Base-by-base conservation (phyloP, 164 flowering plant species). In the Malania oleifera region DNA sequence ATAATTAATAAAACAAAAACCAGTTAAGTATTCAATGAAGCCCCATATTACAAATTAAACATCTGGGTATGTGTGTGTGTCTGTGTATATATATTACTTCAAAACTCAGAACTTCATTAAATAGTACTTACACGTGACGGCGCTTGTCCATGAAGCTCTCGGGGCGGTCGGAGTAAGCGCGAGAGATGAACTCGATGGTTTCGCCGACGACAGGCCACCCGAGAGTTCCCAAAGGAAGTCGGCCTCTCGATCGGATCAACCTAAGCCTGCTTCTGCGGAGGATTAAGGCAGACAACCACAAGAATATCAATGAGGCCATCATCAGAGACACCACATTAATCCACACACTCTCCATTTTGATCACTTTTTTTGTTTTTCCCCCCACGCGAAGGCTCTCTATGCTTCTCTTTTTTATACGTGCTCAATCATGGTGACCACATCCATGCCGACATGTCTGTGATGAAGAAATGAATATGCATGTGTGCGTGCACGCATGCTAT, bases 151-250 rank as follows among this genome's bases (percentile, higher is more conserved):
- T 81, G 79, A 92, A 92, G 68, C 66, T 76, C 66, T 89, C 96
- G 3, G 98, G 98, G 26, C 67, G 75, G 66, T 81, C 80, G 0
- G 97, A 78, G 65, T 82, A 87, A 57, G 91, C 98, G 56, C 80
- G 84, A 26, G 90, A 77, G 60, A 92, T 77, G 81, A 89, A 92
- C 61, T 87, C 90, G 4, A 92, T 56, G 64, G 97, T 87, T 76
- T 92, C 97, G 0, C 98, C 97, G 25, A 92, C 39, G 23, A 87
- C 56, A 34, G 97, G 97, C 96, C 90, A 89, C 34, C 98, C 97
- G 7, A 84, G 73, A 58, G 73, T 69, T 5, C 98, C 98, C 37
- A 61, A 53, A 44, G 96, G 97, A 64, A 87, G 82, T 35, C 46
- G 54, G 22, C 27, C 68, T 62, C 69, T 45, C 51, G 63, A 26